Percentiles rank a stretch among this genome's conserved stretches.
Evolutionary conservation across 1,284 basidiomycete species (phyloP).

Genomic region (Hymenochaete sp.): DNA sequence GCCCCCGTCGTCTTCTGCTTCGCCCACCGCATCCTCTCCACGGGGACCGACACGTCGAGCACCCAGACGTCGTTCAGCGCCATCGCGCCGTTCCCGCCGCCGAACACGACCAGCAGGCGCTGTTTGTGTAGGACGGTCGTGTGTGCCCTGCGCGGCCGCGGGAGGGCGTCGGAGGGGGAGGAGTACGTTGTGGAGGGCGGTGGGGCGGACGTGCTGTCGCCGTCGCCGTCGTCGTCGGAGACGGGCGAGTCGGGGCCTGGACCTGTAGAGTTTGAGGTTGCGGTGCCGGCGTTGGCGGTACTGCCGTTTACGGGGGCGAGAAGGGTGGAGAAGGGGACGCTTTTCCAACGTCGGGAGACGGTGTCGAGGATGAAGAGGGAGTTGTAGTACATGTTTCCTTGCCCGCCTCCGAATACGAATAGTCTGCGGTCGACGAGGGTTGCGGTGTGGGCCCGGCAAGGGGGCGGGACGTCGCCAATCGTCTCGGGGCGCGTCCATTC

Average conservation of each 20-base stretch:
- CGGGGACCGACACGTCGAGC: conserved; percentile 50
- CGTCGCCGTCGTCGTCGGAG: conserved; percentile 1
- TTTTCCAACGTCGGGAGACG: conserved; percentile 55
- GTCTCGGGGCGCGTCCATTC: conserved; percentile 78
- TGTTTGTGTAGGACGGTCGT: conserved; percentile 70
- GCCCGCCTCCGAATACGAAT: conserved; percentile 81
- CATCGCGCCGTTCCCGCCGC: conserved; percentile 83
- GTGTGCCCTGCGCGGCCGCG: conserved; percentile 73
- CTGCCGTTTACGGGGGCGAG: conserved; percentile 9
- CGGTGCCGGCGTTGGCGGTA: conserved; percentile 14
- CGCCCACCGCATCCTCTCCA: conserved; percentile 57
- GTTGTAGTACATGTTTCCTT: conserved; percentile 69
- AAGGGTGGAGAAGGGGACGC: conserved; percentile 35
- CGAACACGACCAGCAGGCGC: conserved; percentile 74
- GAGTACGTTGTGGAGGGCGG: too few relatives aligned
- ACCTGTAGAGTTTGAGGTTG: conserved; percentile 2
- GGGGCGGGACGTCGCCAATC: conserved; percentile 67
- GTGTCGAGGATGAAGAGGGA: conserved; percentile 81
- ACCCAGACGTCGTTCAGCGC: conserved; percentile 90
- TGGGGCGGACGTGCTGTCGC: too few relatives aligned
- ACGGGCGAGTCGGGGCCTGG: conserved; percentile 19
- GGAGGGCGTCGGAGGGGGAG: too few relatives aligned
- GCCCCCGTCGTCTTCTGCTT: conserved; percentile 42
- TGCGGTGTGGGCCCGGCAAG: conserved; percentile 82
- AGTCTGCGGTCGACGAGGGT: conserved; percentile 78